These are phyloP conservation scores for Pythium oligandrum DNA, from an alignment of 352 stramenopile genomes.

Conservation along the genomic window DNA sequence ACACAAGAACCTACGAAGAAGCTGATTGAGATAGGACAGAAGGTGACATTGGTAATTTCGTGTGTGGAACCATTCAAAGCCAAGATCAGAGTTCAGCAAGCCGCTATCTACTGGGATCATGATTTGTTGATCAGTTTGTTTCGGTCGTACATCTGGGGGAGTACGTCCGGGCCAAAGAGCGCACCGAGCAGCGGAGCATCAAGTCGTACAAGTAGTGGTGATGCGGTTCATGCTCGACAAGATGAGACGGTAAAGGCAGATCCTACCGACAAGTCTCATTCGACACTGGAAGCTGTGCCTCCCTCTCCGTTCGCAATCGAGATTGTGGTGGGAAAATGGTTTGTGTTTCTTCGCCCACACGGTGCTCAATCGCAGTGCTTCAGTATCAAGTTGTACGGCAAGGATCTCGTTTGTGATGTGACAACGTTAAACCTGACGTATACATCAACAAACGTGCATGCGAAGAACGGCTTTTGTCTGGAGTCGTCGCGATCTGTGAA, in stretches of 20 bases:
- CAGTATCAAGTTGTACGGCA: slow-evolving; percentile 35
- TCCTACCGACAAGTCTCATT: too few relatives aligned
- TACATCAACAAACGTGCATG: slow-evolving; percentile 2
- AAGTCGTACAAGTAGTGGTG: slow-evolving; percentile 23
- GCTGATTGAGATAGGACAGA: slow-evolving; percentile 51
- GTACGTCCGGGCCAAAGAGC: slow-evolving; percentile 16
- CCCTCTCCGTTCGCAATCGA: slow-evolving; percentile 28
- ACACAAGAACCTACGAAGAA: slow-evolving; percentile 41
- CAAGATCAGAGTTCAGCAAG: slow-evolving; percentile 44
- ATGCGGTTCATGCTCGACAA: background rate
- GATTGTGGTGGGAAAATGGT: slow-evolving; percentile 45
- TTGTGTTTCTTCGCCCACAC: slow-evolving; percentile 51
- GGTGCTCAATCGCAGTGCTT: slow-evolving; percentile 30
- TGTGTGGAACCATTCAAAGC: slow-evolving; percentile 47
- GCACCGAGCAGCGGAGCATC: slow-evolving; percentile 27
- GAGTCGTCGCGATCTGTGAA: slow-evolving; percentile 35
- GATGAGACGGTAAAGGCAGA: too few relatives aligned
- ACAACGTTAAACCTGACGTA: too few relatives aligned
- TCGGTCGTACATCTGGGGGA: slow-evolving; percentile 43
- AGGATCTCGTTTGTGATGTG: slow-evolving; percentile 22
- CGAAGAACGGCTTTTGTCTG: slow-evolving; percentile 31
- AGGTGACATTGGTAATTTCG: slow-evolving; percentile 45
- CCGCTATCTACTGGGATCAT: slow-evolving; percentile 68
- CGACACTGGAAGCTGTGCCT: background rate
- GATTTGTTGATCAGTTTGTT: slow-evolving; percentile 57